Conservation (phyloP, 2,329 filamentous ascomycete genomes). For the Hypoxylon sp. region DNA sequence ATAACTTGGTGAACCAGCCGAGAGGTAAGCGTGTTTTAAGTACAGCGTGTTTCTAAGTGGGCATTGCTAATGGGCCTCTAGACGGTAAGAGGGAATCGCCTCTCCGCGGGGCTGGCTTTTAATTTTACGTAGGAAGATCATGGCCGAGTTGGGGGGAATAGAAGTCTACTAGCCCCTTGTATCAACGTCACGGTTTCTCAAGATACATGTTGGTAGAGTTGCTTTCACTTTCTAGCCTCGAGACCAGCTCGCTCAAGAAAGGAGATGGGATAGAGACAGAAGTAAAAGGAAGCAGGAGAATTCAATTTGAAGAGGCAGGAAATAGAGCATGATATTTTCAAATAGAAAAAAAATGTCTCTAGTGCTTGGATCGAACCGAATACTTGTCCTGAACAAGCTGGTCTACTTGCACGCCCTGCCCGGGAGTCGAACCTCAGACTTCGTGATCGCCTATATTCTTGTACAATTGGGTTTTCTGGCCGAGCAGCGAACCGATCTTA, state of each 20-base stretch:
- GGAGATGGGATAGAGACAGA: neutral
- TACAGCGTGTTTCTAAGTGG: neutral
- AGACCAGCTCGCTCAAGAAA: neutral
- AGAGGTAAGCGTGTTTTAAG: slow-evolving; percentile 8
- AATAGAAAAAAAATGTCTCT: neutral
- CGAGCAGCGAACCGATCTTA: neutral
- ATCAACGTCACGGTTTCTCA: neutral
- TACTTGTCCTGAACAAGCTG: neutral
- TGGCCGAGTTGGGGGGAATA: neutral
- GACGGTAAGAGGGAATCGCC: neutral
- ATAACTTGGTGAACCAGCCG: neutral
- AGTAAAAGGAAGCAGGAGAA: neutral
- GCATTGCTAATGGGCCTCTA: neutral
- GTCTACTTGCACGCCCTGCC: neutral
- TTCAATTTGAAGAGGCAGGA: neutral
- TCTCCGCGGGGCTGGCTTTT: neutral
- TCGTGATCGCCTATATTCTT: neutral
- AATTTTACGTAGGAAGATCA: neutral
- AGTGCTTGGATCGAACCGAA: neutral
- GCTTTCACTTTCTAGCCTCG: neutral
- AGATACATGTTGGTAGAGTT: neutral
- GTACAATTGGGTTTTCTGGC: neutral
- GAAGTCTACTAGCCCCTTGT: neutral
- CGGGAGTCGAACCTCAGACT: neutral
- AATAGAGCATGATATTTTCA: neutral